phyloP scores from a whole-genome alignment of 257 asterid species.

The Solanum tacnaense region DNA sequence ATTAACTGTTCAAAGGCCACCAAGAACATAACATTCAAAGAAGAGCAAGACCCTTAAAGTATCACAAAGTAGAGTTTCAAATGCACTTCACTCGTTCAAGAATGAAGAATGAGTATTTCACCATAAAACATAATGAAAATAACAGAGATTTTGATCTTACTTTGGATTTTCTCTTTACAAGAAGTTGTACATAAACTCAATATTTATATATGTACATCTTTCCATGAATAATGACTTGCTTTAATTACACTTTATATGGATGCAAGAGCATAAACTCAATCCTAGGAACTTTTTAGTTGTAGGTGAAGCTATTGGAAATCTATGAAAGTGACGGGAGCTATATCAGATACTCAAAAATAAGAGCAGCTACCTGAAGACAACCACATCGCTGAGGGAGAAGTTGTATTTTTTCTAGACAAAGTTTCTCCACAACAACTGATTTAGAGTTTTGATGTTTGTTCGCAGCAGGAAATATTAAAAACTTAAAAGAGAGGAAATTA shows the following conservation, averaged over 20 bases:
- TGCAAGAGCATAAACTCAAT: not conserved
- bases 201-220: not conserved
- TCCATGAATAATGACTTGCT: not conserved
- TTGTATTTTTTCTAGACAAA: constrained; percentile 65
- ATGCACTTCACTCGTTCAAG: not conserved
- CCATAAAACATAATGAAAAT: not conserved
- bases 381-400: constrained; percentile 67
- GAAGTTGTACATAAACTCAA: not conserved
- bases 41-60: not conserved
- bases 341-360: not conserved
- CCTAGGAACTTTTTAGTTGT: not conserved
- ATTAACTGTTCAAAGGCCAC: not conserved
- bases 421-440: constrained; percentile 33
- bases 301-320: not conserved
- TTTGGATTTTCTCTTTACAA: not conserved
- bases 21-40: not conserved
- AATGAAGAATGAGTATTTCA: not conserved
- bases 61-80: not conserved
- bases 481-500: not conserved
- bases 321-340: not conserved
- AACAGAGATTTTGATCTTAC: not conserved
- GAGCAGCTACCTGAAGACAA: constrained; percentile 52
- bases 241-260: not conserved
- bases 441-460: not conserved
- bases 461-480: not conserved